A percentile compares a stretch with the other conserved stretches of the same genome.
These are phyloP conservation scores for Colletotrichum aenigma DNA, from an alignment of 2,329 filamentous ascomycete species.

Conservation along the genomic window DNA sequence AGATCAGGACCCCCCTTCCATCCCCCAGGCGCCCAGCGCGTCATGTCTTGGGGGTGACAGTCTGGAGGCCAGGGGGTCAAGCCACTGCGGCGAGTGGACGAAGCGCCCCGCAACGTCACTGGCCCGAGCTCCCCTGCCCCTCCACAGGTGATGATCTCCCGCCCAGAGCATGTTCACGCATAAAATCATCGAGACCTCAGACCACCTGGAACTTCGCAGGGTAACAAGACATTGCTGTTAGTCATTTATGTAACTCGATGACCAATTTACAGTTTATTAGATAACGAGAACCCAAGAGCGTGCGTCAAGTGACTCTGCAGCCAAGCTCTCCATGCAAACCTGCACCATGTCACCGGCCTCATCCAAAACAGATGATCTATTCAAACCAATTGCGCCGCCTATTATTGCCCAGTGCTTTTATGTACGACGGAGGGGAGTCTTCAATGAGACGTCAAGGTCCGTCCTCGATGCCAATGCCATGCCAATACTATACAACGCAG, in stretches of 20 bases:
- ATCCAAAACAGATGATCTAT: neutral
- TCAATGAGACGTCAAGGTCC: constrained; percentile 12
- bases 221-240: neutral
- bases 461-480: constrained; percentile 8
- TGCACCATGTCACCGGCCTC: neutral
- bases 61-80: neutral
- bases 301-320: neutral
- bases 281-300: neutral
- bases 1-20: neutral
- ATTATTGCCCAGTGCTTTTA: neutral
- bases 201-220: neutral
- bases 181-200: neutral
- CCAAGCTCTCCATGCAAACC: neutral
- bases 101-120: constrained; percentile 7
- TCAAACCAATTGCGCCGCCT: constrained; percentile 10
- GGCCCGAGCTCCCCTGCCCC: constrained; percentile 12
- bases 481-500: constrained; percentile 12
- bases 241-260: neutral
- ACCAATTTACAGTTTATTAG: neutral
- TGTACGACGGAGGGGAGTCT: constrained; percentile 19
- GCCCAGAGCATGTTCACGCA: neutral
- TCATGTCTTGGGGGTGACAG: neutral
- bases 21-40: neutral
- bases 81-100: neutral
- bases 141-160: neutral